Percentiles rank a stretch among this genome's conserved stretches.
Evolutionary conservation across 208 protist genomes (phyloP).

Genomic region (Sergeia podlipaevii): DNA sequence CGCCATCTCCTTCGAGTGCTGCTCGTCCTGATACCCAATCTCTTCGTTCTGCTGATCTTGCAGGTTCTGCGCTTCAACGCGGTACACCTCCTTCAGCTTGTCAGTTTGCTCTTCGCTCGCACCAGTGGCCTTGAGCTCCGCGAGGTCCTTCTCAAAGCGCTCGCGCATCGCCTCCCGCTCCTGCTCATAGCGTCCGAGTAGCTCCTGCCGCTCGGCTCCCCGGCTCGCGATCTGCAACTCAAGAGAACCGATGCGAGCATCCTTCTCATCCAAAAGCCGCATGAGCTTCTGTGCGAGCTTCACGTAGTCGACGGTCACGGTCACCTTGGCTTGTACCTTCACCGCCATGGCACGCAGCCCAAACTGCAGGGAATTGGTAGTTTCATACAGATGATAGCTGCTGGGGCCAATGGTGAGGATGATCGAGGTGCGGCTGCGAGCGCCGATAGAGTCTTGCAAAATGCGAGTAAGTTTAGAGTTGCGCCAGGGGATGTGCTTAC

Average conservation of each 20-base stretch:
- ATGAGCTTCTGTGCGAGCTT: slow-evolving; percentile 80
- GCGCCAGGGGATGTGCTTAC: slow-evolving; percentile 87
- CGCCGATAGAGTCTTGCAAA: slow-evolving; percentile 92
- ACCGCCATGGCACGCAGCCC: slow-evolving; percentile 83
- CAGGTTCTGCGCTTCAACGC: slow-evolving; percentile 77
- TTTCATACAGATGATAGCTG: slow-evolving; percentile 83
- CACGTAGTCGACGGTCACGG: slow-evolving; percentile 78
- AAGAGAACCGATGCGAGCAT: slow-evolving; percentile 66
- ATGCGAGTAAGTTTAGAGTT: slow-evolving; percentile 92
- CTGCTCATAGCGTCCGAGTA: slow-evolving; percentile 56
- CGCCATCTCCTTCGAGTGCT: slow-evolving; percentile 69
- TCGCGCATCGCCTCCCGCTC: slow-evolving; percentile 51
- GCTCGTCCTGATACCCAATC: slow-evolving; percentile 77
- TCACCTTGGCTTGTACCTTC: slow-evolving; percentile 76
- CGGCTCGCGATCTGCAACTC: slow-evolving; percentile 79
- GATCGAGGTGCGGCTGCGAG: slow-evolving; percentile 82
- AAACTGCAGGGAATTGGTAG: slow-evolving; percentile 85
- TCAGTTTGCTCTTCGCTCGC: slow-evolving; percentile 68
- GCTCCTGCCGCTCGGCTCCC: slow-evolving; percentile 64
- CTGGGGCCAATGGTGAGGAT: slow-evolving; percentile 86
- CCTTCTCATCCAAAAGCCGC: slow-evolving; percentile 56
- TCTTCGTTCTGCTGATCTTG: slow-evolving; percentile 84
- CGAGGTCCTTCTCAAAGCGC: slow-evolving; percentile 61
- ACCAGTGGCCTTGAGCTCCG: slow-evolving; percentile 42
- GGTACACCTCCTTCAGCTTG: slow-evolving; percentile 76